phyloP scores from a whole-genome alignment of 129 eudicot genomes.

The Flaveria sonorensis region DNA sequence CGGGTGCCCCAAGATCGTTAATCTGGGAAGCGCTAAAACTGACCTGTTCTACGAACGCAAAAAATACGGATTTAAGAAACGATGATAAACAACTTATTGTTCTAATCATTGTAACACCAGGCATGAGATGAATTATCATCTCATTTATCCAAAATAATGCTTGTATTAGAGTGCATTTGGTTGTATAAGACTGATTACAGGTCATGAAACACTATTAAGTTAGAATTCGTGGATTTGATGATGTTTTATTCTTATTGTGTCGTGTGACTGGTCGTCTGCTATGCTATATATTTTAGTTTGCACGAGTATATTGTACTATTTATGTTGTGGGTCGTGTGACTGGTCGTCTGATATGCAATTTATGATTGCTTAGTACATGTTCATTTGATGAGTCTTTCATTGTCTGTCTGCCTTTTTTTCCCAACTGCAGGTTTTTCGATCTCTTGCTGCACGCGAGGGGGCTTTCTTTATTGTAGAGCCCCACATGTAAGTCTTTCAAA shows the following conservation, averaged over 20 bases:
- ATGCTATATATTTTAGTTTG: neutral
- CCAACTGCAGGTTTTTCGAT: conserved; percentile 76
- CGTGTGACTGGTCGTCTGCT: neutral
- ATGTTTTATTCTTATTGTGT: neutral
- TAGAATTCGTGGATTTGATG: conserved; percentile 11
- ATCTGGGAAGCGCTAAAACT: conserved; percentile 52
- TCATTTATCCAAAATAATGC: neutral
- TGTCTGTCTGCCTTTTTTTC: conserved; percentile 14
- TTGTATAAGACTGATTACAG: neutral
- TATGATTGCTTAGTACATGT: neutral
- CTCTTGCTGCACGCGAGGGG: conserved; percentile 99
- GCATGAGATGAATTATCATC: conserved; percentile 11
- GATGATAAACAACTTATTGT: conserved; percentile 21
- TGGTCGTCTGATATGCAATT: too few species aligned
- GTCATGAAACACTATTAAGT: neutral
- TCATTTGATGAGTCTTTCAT: conserved; percentile 4
- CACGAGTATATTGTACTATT: neutral
- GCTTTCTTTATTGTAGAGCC: conserved; percentile 98
- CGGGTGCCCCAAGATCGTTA: conserved; percentile 60
- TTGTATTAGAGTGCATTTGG: conserved; percentile 21
- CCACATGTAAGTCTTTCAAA: conserved; percentile 61
- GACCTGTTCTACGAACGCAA: conserved; percentile 56
- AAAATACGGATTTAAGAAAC: conserved; percentile 52
- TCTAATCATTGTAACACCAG: neutral
- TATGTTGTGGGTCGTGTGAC: neutral